Evolutionary conservation across 106 monocot species (phyloP).

Genomic region (Dioscorea zingiberensis): DNA sequence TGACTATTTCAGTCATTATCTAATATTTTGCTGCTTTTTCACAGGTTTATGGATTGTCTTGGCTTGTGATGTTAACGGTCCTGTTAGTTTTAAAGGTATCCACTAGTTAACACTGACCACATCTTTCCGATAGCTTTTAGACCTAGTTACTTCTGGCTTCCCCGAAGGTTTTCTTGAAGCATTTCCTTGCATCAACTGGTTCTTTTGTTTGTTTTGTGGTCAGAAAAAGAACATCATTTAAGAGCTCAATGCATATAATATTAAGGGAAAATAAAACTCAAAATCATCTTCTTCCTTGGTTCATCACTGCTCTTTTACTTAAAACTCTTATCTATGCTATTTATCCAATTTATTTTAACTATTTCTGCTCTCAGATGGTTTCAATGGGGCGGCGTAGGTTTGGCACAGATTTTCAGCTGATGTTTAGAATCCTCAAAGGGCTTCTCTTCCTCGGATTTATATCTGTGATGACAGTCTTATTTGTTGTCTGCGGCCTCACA

Average conservation of each 20-base stretch:
- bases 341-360: not conserved
- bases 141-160: not conserved
- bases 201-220: not conserved
- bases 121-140: not conserved
- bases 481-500: conserved; percentile 73
- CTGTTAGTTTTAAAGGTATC: conserved; percentile 75
- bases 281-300: not conserved
- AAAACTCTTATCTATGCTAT: not conserved
- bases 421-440: conserved; percentile 91
- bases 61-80: conserved; percentile 87
- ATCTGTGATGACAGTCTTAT: conserved; percentile 77
- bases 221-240: too few relatives aligned
- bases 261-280: not conserved
- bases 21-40: conserved; percentile 4
- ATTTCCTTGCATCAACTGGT: not conserved
- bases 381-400: conserved; percentile 91
- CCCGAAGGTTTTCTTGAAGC: not conserved
- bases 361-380: conserved; percentile 61
- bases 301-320: not conserved
- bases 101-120: not conserved
- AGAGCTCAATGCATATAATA: too few relatives aligned
- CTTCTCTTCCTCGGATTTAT: conserved; percentile 89
- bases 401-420: conserved; percentile 88
- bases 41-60: conserved; percentile 89
- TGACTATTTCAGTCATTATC: conserved; percentile 3